Percentiles rank a stretch among this genome's conserved stretches.
Evolutionary conservation across 2,329 filamentous ascomycete species (phyloP).

Genomic region (Macrophomina phaseolina): DNA sequence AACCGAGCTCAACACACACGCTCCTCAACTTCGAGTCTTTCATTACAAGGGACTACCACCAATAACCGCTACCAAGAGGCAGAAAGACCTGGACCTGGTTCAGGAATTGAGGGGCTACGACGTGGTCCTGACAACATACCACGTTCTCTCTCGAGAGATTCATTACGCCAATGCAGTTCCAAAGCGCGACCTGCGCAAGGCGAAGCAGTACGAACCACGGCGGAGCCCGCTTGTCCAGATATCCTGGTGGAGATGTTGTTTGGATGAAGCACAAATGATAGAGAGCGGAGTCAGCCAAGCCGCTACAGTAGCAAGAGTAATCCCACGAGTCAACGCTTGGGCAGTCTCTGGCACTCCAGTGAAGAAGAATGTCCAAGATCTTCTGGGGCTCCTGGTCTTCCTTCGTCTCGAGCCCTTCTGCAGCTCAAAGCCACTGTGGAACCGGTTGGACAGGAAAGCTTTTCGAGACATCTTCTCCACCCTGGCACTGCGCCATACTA

Average conservation of each 20-base stretch:
- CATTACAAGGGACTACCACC: conserved; percentile 61
- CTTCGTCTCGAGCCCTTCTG: conserved; percentile 79
- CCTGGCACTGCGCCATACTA: conserved; percentile 84
- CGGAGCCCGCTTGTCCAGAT: conserved; percentile 80
- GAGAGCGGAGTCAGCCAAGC: conserved; percentile 86
- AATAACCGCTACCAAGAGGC: conserved; percentile 35
- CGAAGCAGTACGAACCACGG: conserved; percentile 67
- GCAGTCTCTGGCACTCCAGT: conserved; percentile 90
- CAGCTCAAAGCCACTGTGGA: conserved; percentile 69
- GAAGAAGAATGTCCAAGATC: conserved; percentile 76
- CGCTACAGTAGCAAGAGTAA: conserved; percentile 76
- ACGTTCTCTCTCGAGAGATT: conserved; percentile 77
- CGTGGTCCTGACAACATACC: conserved; percentile 68
- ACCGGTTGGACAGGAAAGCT: conserved; percentile 67
- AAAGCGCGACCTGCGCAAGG: conserved; percentile 69
- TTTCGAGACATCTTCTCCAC: conserved; percentile 73
- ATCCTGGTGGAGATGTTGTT: conserved; percentile 82
- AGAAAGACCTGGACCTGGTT: conserved; percentile 48
- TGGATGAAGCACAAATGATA: conserved; percentile 86
- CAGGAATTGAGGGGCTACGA: conserved; percentile 58
- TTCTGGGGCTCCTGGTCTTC: conserved; percentile 82
- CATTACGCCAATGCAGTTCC: conserved; percentile 76
- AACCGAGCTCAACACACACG: conserved; percentile 63
- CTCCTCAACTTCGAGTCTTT: conserved; percentile 61
- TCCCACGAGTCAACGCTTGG: conserved; percentile 89